Conservation (phyloP, 768 basidiomycete species). For the Gymnopilus junonius region DNA sequence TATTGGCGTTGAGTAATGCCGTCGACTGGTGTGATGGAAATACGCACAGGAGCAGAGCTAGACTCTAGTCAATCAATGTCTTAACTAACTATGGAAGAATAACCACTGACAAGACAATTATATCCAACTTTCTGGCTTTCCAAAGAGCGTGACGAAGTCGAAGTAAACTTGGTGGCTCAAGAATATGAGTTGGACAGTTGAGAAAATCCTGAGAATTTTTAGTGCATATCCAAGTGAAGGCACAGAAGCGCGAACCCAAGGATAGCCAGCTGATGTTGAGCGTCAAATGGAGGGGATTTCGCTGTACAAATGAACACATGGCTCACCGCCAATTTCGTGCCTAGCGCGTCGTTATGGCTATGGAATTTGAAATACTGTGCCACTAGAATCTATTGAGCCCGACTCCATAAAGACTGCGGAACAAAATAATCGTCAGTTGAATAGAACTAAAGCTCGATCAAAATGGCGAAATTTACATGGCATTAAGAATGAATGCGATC, state of each 20-base stretch:
- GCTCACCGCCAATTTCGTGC: constrained; percentile 9
- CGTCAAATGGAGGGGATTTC: neutral
- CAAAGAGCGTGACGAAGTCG: constrained; percentile 8
- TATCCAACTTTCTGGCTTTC: neutral
- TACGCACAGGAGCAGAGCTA: constrained; percentile 1
- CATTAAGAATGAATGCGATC: constrained; percentile 15
- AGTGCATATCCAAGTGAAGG: neutral
- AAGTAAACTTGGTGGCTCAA: constrained; percentile 16
- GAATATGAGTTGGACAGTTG: constrained; percentile 2
- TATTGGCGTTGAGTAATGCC: neutral
- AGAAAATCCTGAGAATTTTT: neutral
- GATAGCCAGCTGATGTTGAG: neutral
- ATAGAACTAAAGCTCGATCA: neutral
- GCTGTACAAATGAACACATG: neutral
- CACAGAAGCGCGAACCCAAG: neutral
- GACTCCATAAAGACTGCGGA: neutral
- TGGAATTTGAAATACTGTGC: constrained; percentile 15
- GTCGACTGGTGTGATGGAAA: neutral
- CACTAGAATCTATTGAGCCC: constrained; percentile 7
- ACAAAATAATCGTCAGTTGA: neutral
- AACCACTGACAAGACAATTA: neutral
- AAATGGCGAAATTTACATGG: neutral
- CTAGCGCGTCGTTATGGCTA: neutral
- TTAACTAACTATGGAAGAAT: neutral
- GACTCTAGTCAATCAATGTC: neutral